Conservation (phyloP, 129 eudicot species). For the Lonicera japonica region DNA sequence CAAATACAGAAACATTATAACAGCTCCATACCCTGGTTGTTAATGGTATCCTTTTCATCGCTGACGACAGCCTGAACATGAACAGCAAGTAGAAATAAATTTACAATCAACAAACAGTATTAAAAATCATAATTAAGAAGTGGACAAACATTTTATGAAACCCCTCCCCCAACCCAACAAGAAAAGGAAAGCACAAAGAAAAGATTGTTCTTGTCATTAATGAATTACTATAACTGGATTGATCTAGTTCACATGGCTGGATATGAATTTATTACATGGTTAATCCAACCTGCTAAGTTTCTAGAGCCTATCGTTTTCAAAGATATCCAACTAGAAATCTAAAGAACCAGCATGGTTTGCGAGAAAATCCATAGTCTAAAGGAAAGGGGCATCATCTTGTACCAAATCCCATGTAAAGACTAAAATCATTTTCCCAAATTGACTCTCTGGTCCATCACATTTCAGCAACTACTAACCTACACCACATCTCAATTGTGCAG, state of each 20-base stretch:
- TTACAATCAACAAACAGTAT: not conserved
- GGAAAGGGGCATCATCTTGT: not conserved
- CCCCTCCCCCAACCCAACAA: not conserved
- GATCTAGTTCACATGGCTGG: not conserved
- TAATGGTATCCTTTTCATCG: slow-evolving; percentile 50
- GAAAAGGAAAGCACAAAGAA: too few relatives aligned
- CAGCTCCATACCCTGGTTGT: slow-evolving; percentile 40
- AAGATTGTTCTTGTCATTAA: not conserved
- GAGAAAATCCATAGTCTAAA: not conserved
- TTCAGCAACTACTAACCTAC: not conserved
- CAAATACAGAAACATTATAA: not conserved
- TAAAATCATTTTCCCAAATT: not conserved
- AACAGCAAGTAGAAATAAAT: slow-evolving; percentile 9
- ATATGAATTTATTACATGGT: not conserved
- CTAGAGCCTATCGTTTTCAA: too few relatives aligned
- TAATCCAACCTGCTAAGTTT: not conserved
- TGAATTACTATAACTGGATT: not conserved
- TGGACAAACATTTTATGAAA: not conserved
- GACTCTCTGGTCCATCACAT: not conserved
- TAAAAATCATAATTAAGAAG: not conserved
- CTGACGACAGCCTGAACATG: slow-evolving; percentile 66
- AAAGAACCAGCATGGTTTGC: not conserved
- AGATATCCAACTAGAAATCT: not conserved
- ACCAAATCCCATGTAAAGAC: not conserved
- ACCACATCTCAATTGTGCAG: not conserved